These are phyloP conservation scores for Boletus insuetus DNA, from an alignment of 768 basidiomycete genomes.

Conservation along the genomic window DNA sequence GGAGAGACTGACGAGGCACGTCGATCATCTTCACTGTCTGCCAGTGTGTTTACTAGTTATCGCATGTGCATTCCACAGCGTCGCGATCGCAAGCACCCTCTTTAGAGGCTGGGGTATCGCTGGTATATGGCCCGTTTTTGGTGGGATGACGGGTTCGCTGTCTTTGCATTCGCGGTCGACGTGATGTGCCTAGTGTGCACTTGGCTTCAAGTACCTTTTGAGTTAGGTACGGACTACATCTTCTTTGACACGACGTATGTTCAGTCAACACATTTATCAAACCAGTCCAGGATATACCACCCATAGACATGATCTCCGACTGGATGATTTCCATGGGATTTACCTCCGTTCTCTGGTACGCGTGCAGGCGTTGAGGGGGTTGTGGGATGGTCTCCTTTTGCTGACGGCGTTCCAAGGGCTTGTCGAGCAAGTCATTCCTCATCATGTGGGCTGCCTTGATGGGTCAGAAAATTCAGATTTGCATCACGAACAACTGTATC, in stretches of 20 bases:
- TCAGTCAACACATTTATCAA: background rate
- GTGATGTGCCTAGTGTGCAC: slow-evolving; percentile 9
- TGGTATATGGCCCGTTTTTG: slow-evolving; percentile 20
- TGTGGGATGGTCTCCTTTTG: background rate
- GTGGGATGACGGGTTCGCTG: slow-evolving; percentile 31
- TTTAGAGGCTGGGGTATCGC: slow-evolving; percentile 23
- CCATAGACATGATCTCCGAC: background rate
- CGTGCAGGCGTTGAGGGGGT: too few relatives aligned
- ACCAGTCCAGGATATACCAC: background rate
- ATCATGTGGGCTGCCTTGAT: slow-evolving; percentile 25
- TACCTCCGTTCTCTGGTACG: slow-evolving; percentile 22
- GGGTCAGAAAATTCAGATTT: slow-evolving; percentile 13
- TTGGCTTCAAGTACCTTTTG: background rate
- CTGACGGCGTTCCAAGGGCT: slow-evolving; percentile 15
- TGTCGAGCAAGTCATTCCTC: slow-evolving; percentile 25
- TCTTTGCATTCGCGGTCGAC: slow-evolving; percentile 21
- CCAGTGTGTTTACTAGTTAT: slow-evolving; percentile 14
- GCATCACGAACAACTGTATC: background rate
- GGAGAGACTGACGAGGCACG: too few relatives aligned
- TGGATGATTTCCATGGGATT: slow-evolving; percentile 19
- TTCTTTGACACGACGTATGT: too few relatives aligned
- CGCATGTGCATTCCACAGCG: slow-evolving; percentile 11
- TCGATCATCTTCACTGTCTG: too few relatives aligned
- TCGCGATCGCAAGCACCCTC: slow-evolving; percentile 24
- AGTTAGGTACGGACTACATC: background rate